Evolutionary conservation across 768 basidiomycete species (phyloP), one percentile per base, ranked within the genome.

Genomic region (Tricholomella constricta): DNA sequence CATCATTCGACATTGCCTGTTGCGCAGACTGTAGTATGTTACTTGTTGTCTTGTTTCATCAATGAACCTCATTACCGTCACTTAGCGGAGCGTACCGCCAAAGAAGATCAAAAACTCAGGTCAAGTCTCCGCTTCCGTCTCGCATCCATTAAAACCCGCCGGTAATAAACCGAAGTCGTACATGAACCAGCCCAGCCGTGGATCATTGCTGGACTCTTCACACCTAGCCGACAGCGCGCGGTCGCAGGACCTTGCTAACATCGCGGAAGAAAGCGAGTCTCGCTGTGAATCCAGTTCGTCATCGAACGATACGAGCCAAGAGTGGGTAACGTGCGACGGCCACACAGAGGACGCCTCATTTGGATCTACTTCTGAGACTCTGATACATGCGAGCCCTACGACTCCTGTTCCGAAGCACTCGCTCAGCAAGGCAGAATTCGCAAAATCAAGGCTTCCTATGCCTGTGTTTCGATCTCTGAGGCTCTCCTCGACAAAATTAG

Each of bases 381-480:
- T 52, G 20, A 45, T 41, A 27, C 41, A 45, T 8, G 27, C 38
- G 26, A 36, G 45, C 15, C 48, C 45, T 6, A 25, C 36, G 34
- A 44, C 42, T 27, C 48, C 40, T 17, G 27, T 23, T 6, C 26
- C 31, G 34, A 43, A 37, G 26, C 32, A 42, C 35, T 12, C 34
- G 8, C 37, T 41, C 37, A 23, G 6, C 6, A 49, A 46, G n/a
- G 6, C 26, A 10, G 37, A 48, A 36, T 9, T 23, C 5, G 40
- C 32, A 12, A 57, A 53, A 45, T 65, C 63, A 25, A 62, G 56
- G 14, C 61, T 66, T 27, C 65, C 67, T 17, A 59, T 62, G 26
- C 64, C 65, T 11, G 61, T 65, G 11, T 44, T 63, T 27, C 60
- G 62, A 35, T 57, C 56, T 11, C 31, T 63, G 46, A 63, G 63